Conservation (phyloP, 1,284 basidiomycete genomes). For the Violaceomyces palustris region DNA sequence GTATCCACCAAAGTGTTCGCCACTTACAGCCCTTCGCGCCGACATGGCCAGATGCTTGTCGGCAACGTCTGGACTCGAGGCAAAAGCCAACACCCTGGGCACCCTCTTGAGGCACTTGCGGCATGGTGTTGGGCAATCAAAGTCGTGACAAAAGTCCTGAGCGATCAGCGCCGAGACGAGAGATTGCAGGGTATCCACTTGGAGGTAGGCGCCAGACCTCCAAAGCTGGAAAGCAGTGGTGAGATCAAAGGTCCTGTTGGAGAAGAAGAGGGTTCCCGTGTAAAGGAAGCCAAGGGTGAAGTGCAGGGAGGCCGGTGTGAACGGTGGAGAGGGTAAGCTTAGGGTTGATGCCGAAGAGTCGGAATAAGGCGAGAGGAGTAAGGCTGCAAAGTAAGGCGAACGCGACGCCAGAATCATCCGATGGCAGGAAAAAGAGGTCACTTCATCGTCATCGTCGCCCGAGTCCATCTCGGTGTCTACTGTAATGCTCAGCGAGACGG, state of each 20-base stretch:
- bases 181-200: conserved; percentile 56
- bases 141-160: conserved; percentile 45
- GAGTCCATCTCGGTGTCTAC: conserved; percentile 19
- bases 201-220: conserved; percentile 75
- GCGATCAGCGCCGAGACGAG: conserved; percentile 33
- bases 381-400: conserved; percentile 76
- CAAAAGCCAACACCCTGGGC: conserved; percentile 37
- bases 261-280: conserved; percentile 86
- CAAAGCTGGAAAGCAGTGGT: conserved; percentile 85
- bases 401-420: conserved; percentile 85
- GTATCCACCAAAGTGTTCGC: conserved; percentile 36
- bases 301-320: conserved; percentile 87
- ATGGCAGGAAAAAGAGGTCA: conserved; percentile 70
- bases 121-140: conserved; percentile 41
- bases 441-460: conserved; percentile 29
- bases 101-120: conserved; percentile 41
- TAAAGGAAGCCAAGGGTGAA: conserved; percentile 92
- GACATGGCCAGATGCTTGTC: conserved; percentile 19
- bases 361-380: conserved; percentile 65
- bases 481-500: conserved; percentile 24
- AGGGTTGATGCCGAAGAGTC: conserved; percentile 23
- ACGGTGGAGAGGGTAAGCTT: conserved; percentile 64
- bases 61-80: conserved; percentile 30
- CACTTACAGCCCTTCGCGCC: conserved; percentile 27
- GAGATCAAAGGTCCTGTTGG: conserved; percentile 85